Evolutionary conservation across 108 stramenopile genomes (phyloP), one percentile per base, ranked within the genome.

Genomic region (Fragilariopsis cylindrus): DNA sequence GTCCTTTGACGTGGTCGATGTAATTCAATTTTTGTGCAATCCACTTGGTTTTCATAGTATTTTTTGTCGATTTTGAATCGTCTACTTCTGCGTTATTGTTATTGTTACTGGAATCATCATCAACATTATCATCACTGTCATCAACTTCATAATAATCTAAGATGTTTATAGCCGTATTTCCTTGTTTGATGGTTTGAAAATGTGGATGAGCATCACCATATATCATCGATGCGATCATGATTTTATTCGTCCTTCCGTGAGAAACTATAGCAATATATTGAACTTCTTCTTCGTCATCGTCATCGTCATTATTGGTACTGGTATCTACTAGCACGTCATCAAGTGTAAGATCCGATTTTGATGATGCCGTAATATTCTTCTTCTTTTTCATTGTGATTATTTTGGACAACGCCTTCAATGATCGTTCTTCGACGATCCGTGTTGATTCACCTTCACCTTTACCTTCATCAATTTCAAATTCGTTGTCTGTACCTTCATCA

Each of bases 201-300:
- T 75, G 50, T 6, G 15, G 39, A 5, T 63, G 62, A 40, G 50
- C 73, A 60, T 74, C 49, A 4, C 56, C 53, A 5, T 58, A 39
- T 3, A 77, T 60, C 39, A 80, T 67, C 12, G 76, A 65, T 8
- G 76, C 65, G 7, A 85, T 69, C 48, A 85, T 39, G 5, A 85
- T 56, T 47, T 81, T 85, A 57, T 85, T 85, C 57, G 60, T 70
- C 7, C 84, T 70, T 54, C 84, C 84, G 72, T 85, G 84, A 19
- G 77, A 63, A 1, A 85, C 84, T 45, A 85, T 57, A 18, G 75
- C 76, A 18, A 85, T 46, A 55, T 77, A 76, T 8, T 64, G 19
- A 40, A 47, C 47, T 41, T 77, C 69, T 30, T 69, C 74, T 46
- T 62, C 68, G 15, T 6, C 72, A 9, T 48, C 43, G 60, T 6